These are phyloP conservation scores for Lasiosphaeria hispida DNA, from an alignment of 495 filamentous ascomycete species.

Conservation along the genomic window DNA sequence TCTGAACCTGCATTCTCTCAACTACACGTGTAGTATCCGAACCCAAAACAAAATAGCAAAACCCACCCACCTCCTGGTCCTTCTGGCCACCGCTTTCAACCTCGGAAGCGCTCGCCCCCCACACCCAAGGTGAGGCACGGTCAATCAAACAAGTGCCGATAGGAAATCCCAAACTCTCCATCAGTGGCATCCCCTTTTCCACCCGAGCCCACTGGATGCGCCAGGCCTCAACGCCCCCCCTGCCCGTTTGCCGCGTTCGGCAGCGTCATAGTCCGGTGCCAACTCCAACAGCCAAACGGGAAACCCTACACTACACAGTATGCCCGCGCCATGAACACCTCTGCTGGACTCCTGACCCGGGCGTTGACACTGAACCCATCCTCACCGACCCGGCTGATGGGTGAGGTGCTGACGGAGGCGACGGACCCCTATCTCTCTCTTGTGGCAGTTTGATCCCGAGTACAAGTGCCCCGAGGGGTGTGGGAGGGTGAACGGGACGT, in stretches of 20 bases:
- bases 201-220: constrained; percentile 51
- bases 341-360: not conserved
- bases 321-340: not conserved
- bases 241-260: constrained; percentile 54
- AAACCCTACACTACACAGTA: constrained; percentile 52
- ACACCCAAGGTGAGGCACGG: constrained; percentile 1
- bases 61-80: not conserved
- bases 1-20: no score
- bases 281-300: constrained; percentile 40
- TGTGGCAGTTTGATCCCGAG: constrained; percentile 49
- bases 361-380: constrained; percentile 20
- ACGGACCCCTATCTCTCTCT: constrained; percentile 52
- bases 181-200: constrained; percentile 34
- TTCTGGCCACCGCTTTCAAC: not conserved
- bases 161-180: constrained; percentile 21
- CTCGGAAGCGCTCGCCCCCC: constrained; percentile 15
- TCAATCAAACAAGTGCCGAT: constrained; percentile 15
- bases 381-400: constrained; percentile 47
- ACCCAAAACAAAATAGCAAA: not conserved
- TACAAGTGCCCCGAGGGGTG: constrained; percentile 49
- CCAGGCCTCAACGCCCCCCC: constrained; percentile 45
- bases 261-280: constrained; percentile 48
- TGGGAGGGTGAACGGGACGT: constrained; percentile 14
- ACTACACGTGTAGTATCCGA: no score
- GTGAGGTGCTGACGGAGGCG: constrained; percentile 46